Conservation (phyloP, 208 protist species). For the Acanthamoeba royreba region DNA sequence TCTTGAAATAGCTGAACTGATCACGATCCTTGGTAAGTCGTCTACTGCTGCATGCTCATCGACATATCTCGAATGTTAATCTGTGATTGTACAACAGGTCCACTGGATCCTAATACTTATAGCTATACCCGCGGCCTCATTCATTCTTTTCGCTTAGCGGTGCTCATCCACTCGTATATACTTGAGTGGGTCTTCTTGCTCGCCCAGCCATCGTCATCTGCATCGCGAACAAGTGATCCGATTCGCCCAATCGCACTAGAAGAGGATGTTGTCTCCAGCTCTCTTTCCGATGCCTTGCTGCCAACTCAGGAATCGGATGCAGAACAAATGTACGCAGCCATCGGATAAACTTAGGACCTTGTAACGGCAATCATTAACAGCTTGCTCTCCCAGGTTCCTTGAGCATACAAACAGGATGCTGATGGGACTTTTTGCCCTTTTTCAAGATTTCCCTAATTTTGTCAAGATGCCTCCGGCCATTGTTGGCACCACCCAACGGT, state of each 20-base stretch:
- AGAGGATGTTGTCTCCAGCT: background rate
- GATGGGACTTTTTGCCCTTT: background rate
- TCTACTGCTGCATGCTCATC: background rate
- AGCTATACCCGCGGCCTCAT: background rate
- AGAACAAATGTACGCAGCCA: background rate
- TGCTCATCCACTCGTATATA: background rate
- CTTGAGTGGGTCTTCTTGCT: background rate
- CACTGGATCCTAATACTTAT: background rate
- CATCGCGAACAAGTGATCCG: background rate
- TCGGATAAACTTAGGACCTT: too few species aligned
- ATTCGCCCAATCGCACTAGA: background rate
- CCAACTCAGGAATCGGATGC: background rate
- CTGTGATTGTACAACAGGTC: background rate
- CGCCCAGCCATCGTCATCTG: background rate
- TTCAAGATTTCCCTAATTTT: background rate
- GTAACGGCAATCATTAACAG: too few species aligned
- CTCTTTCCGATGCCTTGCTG: background rate
- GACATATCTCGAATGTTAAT: background rate
- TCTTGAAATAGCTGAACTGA: background rate
- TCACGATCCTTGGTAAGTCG: background rate
- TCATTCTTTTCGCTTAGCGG: background rate
- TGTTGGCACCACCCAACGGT: background rate
- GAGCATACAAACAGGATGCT: background rate
- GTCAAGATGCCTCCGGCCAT: background rate
- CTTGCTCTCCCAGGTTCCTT: background rate